Evolutionary conservation across 305 asterid genomes (phyloP), one percentile per base, ranked within the genome.

Genomic region (Euphrasia arctica): DNA sequence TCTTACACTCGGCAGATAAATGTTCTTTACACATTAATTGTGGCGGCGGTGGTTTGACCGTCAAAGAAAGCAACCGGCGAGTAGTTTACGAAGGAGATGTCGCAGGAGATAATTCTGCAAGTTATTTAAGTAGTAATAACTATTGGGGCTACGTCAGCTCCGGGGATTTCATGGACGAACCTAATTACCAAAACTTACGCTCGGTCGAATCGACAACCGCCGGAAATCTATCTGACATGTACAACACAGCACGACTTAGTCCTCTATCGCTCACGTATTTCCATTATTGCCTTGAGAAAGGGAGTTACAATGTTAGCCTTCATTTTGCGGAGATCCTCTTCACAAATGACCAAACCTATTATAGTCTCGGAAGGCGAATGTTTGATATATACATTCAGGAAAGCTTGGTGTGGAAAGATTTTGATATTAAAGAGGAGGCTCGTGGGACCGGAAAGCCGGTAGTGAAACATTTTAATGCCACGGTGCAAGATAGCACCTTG

Each of bases 311-410:
- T 12, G 86, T 87, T 65, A 78, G 65, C 71, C 81, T 90, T 63
- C 88, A 85, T 54, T 87, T 90, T 70, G 90, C 97, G 60, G 97
- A 90, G 67, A 79, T 90, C 65, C 67, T 67, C 48, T 87, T 87
- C 79, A 77, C 86, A 43, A 77, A 72, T 70, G 90, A 90, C 74
- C 59, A 69, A 29, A 80, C 95, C 11, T 90, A 79, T 55, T 67
- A 47, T 66, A 85, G 86, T 66, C 92, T 87, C 18, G 95, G 95
- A 49, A 80, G 77, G 75, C 80, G 95, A 56, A 69, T 73, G 54
- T 90, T 90, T 45, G 88, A 90, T 65, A 78, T 90, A 52, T 83
- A 83, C 70, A 79, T 90, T 43, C 97, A 90, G 97, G 91, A 74
- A 9, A 75, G 58, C 43, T 68, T 85, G 63, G 89, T 82, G 2